Conservation (phyloP, 176 grass and related monocot species). For the Calamus simplicifolius region DNA sequence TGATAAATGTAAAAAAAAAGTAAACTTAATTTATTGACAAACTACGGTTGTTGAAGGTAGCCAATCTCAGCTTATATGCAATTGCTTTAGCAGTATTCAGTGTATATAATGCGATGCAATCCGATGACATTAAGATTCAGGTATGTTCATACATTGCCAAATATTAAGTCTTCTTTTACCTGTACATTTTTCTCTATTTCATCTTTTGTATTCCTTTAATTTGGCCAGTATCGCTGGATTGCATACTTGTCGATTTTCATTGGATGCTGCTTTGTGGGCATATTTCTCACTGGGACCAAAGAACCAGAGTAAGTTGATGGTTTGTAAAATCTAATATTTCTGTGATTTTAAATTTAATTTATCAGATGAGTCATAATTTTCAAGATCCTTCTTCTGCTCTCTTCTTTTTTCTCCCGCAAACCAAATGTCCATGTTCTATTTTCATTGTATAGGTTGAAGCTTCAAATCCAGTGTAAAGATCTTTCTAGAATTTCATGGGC, state of each 20-base stretch:
- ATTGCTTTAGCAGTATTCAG: slow-evolving; percentile 84
- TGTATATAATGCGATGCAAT: slow-evolving; percentile 32
- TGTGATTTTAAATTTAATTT: not conserved
- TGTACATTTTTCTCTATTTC: not conserved
- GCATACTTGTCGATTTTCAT: slow-evolving; percentile 87
- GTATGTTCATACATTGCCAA: slow-evolving; percentile 29
- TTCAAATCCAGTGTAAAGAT: slow-evolving; percentile 33
- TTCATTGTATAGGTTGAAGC: slow-evolving; percentile 49
- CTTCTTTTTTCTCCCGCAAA: slow-evolving; percentile 7
- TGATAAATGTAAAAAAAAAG: slow-evolving; percentile 4
- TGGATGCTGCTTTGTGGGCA: slow-evolving; percentile 64
- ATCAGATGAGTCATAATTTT: slow-evolving; percentile 6
- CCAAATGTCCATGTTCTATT: not conserved
- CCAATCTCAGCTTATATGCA: slow-evolving; percentile 84
- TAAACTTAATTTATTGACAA: slow-evolving; percentile 15
- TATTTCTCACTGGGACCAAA: slow-evolving; percentile 90
- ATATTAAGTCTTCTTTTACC: too few relatives aligned
- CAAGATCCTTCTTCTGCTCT: slow-evolving; percentile 8
- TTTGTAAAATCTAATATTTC: slow-evolving; percentile 15
- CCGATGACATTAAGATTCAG: slow-evolving; percentile 54
- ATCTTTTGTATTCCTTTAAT: slow-evolving; percentile 16
- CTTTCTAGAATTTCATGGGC: slow-evolving; percentile 79
- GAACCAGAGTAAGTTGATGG: slow-evolving; percentile 64
- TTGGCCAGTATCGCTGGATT: slow-evolving; percentile 87
- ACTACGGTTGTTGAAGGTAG: slow-evolving; percentile 46